These are phyloP conservation scores for Geranomyces variabilis DNA, from an alignment of 192 early-diverging fungal genomes.

Conservation along the genomic window DNA sequence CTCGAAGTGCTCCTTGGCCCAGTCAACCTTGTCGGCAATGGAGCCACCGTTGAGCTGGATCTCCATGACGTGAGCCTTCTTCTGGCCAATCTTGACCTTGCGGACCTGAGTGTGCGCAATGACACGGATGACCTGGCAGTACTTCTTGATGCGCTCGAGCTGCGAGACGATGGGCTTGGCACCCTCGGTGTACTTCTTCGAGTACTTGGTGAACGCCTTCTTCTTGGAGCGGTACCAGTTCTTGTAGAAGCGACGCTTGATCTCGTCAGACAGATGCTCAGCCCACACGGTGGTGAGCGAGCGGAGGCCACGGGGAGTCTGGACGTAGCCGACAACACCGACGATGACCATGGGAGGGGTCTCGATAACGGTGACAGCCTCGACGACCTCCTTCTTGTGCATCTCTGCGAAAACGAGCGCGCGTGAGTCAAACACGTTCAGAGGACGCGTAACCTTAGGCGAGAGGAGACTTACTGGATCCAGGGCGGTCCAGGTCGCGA, in stretches of 20 bases:
- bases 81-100: slow-evolving; percentile 94
- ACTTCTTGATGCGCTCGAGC: slow-evolving; percentile 99
- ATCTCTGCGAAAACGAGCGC: slow-evolving; percentile 63
- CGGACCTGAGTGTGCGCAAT: slow-evolving; percentile 97
- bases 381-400: slow-evolving; percentile 99
- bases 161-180: slow-evolving; percentile 84
- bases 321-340: slow-evolving; percentile 99
- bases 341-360: slow-evolving; percentile 96
- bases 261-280: slow-evolving; percentile 95
- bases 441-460: too few species aligned
- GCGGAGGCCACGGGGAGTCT: slow-evolving; percentile 97
- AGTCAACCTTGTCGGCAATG: slow-evolving; percentile 96
- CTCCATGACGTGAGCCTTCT: slow-evolving; percentile 99
- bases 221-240: slow-evolving; percentile 99
- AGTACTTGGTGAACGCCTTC: slow-evolving; percentile 99
- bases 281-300: slow-evolving; percentile 99
- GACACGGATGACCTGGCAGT: slow-evolving; percentile 96
- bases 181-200: slow-evolving; percentile 92
- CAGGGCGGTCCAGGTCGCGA: slow-evolving; percentile 98
- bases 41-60: slow-evolving; percentile 99
- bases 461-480: slow-evolving; percentile 77
- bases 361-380: slow-evolving; percentile 98
- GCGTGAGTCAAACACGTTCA: too few species aligned
- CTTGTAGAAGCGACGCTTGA: slow-evolving; percentile 99
- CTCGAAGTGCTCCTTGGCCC: slow-evolving; percentile 97